Percentiles rank a stretch among this genome's conserved stretches.
phyloP scores from a whole-genome alignment of 495 filamentous ascomycete species.

The Penicillium robsamsonii region DNA sequence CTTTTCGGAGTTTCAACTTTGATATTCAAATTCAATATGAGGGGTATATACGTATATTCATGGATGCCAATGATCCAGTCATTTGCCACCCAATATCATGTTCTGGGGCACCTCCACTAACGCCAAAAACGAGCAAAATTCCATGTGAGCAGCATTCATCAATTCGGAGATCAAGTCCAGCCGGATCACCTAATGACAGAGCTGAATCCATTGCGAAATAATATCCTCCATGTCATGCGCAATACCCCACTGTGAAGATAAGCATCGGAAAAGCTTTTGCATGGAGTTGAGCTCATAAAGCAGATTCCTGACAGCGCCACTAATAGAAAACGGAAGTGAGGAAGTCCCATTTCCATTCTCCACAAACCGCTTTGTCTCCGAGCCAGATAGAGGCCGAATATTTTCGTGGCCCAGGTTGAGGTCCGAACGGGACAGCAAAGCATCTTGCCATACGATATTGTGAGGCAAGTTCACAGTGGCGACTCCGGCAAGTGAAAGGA shows the following conservation, averaged over 20 bases:
- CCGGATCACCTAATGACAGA: slow-evolving; percentile 36
- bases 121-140: neutral
- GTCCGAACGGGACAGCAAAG: slow-evolving; percentile 38
- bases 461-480: slow-evolving; percentile 39
- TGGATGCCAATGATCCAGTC: neutral
- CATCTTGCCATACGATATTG: slow-evolving; percentile 46
- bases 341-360: slow-evolving; percentile 27
- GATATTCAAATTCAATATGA: neutral
- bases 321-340: slow-evolving; percentile 8
- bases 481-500: slow-evolving; percentile 39
- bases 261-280: slow-evolving; percentile 49
- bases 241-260: slow-evolving; percentile 49
- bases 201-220: slow-evolving; percentile 45
- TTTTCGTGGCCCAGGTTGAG: slow-evolving; percentile 29
- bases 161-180: neutral
- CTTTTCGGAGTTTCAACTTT: neutral
- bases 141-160: neutral
- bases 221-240: slow-evolving; percentile 51
- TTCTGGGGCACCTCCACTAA: neutral
- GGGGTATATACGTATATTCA: neutral
- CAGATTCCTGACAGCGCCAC: slow-evolving; percentile 37
- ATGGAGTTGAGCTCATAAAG: slow-evolving; percentile 51
- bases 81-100: neutral
- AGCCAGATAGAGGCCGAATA: slow-evolving; percentile 23
- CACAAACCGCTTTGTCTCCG: slow-evolving; percentile 40